Base-by-base conservation (phyloP, 305 asterid species). In the Fraxinus greggii region DNA sequence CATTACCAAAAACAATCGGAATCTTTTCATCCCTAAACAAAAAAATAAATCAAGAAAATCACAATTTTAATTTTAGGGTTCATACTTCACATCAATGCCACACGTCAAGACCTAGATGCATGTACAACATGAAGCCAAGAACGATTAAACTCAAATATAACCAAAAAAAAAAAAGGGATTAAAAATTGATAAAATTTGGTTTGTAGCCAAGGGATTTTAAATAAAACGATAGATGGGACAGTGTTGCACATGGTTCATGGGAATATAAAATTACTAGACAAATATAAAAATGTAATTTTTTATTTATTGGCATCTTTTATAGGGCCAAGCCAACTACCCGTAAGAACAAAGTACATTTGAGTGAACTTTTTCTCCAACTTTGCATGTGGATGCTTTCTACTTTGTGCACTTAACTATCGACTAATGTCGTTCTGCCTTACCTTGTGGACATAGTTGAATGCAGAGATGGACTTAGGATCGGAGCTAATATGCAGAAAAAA, bases 221-320 rank as follows among this genome's bases (percentile, higher is more conserved):
- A 87, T 80, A 82, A 85, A 81, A 74, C 33, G 86, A 80, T 36
- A 78, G 84, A 88, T 89, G 89, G 93, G 89, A 78, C 82, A 88
- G 84, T 78, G 80, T 56, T 74, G 91, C 97, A 92, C 93, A 93
- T 93, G 97, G 96, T 79, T 87, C 32, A n/a, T 89, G 91, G 87
- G 84, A 82, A 85, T 83, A 75, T 82, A 79, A 32, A 76, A 81
- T 31, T 36, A 7, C 79, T 80, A 42, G 21, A 73, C 10, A 42
- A 42, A 73, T 42, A 77, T 77, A 76, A 12, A 78, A 75, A 73
- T 79, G 69, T 13, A 69, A 77, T 26, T 15, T 29, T 59, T 78
- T 81, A 35, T 17, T 80, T 54, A 13, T 29, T 28, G 82, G 84
- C 85, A 90, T 88, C 87, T 86, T 83, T 77, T 59, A 32, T 78